These are phyloP conservation scores for Liquidambar formosana DNA, from an alignment of 164 flowering plant species.

Conservation along the genomic window DNA sequence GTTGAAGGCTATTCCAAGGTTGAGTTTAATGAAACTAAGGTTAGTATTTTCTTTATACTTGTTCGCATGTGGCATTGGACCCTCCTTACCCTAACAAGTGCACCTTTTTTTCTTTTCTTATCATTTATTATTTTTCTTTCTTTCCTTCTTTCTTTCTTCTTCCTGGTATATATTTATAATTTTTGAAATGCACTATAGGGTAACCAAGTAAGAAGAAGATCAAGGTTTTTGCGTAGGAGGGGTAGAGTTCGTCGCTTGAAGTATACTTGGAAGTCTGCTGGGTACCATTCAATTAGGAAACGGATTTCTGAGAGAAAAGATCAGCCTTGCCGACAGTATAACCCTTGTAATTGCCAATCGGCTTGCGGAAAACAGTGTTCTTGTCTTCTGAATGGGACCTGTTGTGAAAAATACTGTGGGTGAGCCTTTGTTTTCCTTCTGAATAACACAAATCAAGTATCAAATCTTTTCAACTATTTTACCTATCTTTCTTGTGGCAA, in stretches of 20 bases:
- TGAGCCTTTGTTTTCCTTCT: constrained; percentile 34
- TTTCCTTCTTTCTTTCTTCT: too few relatives aligned
- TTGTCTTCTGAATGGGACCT: constrained; percentile 85
- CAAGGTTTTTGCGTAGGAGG: constrained; percentile 85
- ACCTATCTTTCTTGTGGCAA: not conserved
- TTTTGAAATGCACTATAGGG: constrained; percentile 45
- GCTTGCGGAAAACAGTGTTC: constrained; percentile 94
- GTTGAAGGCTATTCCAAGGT: constrained; percentile 61
- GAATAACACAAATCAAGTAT: not conserved
- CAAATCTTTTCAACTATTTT: not conserved
- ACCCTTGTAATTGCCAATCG: constrained; percentile 88
- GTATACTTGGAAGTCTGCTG: constrained; percentile 95
- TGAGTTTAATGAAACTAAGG: constrained; percentile 53
- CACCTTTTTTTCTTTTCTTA: not conserved
- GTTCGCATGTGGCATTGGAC: constrained; percentile 2
- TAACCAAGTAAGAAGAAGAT: constrained; percentile 68
- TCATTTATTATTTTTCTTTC: too few relatives aligned
- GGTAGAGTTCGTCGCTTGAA: constrained; percentile 97
- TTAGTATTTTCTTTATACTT: constrained; percentile 27
- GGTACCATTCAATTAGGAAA: constrained; percentile 88
- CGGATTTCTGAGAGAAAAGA: constrained; percentile 91
- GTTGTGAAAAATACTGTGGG: constrained; percentile 99
- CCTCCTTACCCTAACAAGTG: constrained; percentile 10
- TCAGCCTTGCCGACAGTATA: constrained; percentile 93
- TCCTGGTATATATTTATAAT: not conserved